Evolutionary conservation across 768 basidiomycete species (phyloP), one percentile per base, ranked within the genome.

Genomic region (Termitomyces sp.): DNA sequence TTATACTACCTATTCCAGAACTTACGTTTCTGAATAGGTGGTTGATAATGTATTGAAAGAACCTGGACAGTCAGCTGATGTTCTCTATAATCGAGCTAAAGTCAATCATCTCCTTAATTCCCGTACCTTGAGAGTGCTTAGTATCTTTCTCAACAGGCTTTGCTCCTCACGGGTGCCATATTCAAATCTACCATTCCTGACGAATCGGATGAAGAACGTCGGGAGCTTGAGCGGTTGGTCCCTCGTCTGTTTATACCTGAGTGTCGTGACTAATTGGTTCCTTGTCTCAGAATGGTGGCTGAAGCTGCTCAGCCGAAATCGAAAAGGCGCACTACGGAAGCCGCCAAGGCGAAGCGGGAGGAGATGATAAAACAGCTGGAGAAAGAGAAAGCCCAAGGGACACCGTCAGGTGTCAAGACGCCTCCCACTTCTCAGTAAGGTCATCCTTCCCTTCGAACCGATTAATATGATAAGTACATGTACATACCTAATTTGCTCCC

Each of bases 131-230:
- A 47, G 29, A 2, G 15, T 46, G 31, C 32, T 25, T 20, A 59
- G 8, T 31, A 31, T 38, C 40, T 17, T 25, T 57, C 45, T 55
- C 63, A 31, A 31, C 36, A 94, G 89, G 96, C 90, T 47, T 79
- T 98, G n/a, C 77, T 98, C 60, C 79, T 93, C 15, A 88, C 91
- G 38, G 97, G 96, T 7, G 89, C 89, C 15, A 87, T 96, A 66
- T 96, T 98, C 81, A 96, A 96, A 73, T 76, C 81, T 4, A 84
- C 91, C 0, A 71, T 82, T 36, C 91, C 97, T 2, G 96, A 98
- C 70, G 94, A 92, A 70, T 88, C 92, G 8, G 96, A 97, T 69
- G 90, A 91, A 70, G 97, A 97, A 69, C 86, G 97, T 31, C 83
- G 97, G 52, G 94, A 98, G 73, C 84, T 99, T 20, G 97, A 99